Conservation (phyloP, 805 yeast species). For the Wickerhamomyces ciferrii region DNA sequence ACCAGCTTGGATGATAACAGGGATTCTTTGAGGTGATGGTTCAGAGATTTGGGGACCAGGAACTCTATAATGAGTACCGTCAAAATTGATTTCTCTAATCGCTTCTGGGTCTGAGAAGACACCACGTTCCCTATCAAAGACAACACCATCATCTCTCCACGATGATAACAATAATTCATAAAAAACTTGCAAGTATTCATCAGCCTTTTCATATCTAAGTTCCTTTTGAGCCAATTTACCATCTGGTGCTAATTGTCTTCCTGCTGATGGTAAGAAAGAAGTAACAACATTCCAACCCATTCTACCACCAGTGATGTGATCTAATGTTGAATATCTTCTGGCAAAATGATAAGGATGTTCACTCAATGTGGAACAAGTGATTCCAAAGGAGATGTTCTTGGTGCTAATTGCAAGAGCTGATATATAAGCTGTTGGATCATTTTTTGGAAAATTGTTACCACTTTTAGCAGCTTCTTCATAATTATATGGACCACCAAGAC, state of each 20-base stretch:
- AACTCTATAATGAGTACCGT: conserved; percentile 31
- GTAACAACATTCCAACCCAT: conserved; percentile 41
- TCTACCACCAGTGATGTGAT: conserved; percentile 35
- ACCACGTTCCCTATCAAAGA: conserved; percentile 18
- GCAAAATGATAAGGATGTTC: conserved; percentile 36
- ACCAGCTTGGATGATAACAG: conserved; percentile 37
- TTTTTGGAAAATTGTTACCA: conserved; percentile 22
- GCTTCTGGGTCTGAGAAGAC: conserved; percentile 29
- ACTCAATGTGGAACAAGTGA: conserved; percentile 35
- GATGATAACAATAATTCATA: conserved; percentile 32
- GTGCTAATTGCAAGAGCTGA: conserved; percentile 34
- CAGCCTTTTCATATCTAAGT: conserved; percentile 32
- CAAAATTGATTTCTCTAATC: conserved; percentile 30
- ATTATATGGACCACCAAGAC: conserved; percentile 23
- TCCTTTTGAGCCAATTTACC: conserved; percentile 30
- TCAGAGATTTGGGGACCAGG: conserved; percentile 33
- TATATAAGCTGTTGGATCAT: conserved; percentile 27
- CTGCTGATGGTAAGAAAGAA: conserved; percentile 34
- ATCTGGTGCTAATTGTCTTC: conserved; percentile 30
- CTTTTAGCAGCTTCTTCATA: conserved; percentile 24
- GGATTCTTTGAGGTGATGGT: conserved; percentile 37
- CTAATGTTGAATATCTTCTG: conserved; percentile 34
- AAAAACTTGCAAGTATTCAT: conserved; percentile 33
- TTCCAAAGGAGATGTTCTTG: conserved; percentile 29
- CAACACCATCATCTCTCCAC: conserved; percentile 33